These are phyloP conservation scores for Penicillium crystallinum DNA, from an alignment of 495 filamentous ascomycete genomes.

Conservation along the genomic window DNA sequence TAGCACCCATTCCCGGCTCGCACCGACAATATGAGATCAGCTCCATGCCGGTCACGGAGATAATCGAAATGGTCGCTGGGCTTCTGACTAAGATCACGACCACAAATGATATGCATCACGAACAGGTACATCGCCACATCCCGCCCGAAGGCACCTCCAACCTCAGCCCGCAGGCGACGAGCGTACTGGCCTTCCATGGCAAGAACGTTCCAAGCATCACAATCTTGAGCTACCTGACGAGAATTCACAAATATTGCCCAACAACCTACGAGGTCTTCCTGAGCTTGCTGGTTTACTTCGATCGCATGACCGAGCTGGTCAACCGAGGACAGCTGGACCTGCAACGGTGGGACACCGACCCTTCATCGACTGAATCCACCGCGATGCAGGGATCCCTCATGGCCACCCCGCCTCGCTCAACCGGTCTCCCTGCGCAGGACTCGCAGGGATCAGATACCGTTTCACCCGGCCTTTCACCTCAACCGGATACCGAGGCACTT, in stretches of 20 bases:
- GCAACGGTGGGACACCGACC: slow-evolving; percentile 22
- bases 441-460: slow-evolving; percentile 27
- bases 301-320: slow-evolving; percentile 96
- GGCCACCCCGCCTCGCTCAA: slow-evolving; percentile 35
- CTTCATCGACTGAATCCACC: slow-evolving; percentile 11
- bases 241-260: slow-evolving; percentile 98
- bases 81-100: slow-evolving; percentile 96
- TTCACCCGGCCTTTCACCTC: slow-evolving; percentile 32
- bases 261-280: slow-evolving; percentile 98
- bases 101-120: slow-evolving; percentile 92
- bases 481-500: slow-evolving; percentile 53
- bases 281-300: slow-evolving; percentile 93
- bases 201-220: slow-evolving; percentile 98
- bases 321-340: slow-evolving; percentile 62
- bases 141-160: slow-evolving; percentile 59
- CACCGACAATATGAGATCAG: slow-evolving; percentile 85
- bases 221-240: slow-evolving; percentile 89
- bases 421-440: slow-evolving; percentile 31
- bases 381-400: slow-evolving; percentile 25
- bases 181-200: slow-evolving; percentile 96
- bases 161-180: slow-evolving; percentile 75
- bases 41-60: slow-evolving; percentile 93
- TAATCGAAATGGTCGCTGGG: slow-evolving; percentile 99
- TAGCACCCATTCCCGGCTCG: slow-evolving; percentile 50
- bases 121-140: slow-evolving; percentile 67